Evolutionary conservation across 805 yeast species (phyloP).

Genomic region (Ogataea paradorogensis): DNA sequence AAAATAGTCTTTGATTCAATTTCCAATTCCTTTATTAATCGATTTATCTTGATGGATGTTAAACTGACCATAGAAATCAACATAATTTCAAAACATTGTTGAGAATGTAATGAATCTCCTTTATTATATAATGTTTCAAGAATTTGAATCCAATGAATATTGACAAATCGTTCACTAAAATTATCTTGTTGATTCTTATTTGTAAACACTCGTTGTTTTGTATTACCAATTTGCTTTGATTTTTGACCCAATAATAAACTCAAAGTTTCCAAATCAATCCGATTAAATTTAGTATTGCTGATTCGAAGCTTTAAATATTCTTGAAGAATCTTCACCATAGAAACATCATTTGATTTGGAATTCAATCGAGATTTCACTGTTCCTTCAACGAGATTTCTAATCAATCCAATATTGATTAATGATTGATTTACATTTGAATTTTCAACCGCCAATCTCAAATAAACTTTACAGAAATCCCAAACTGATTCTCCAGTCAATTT

Average conservation of each 20-base stretch:
- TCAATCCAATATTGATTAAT: conserved; percentile 32
- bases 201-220: conserved; percentile 2
- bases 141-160: conserved; percentile 53
- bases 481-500: conserved; percentile 56
- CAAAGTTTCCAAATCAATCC: conserved; percentile 45
- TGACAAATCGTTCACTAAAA: conserved; percentile 40
- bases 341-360: conserved; percentile 49
- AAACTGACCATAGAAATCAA: conserved; percentile 51
- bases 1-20: conserved; percentile 42
- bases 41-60: conserved; percentile 41
- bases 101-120: conserved; percentile 52
- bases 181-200: conserved; percentile 1
- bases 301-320: conserved; percentile 48
- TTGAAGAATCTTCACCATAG: conserved; percentile 46
- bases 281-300: conserved; percentile 43
- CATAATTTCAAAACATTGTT: conserved; percentile 45
- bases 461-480: conserved; percentile 64
- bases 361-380: conserved; percentile 44
- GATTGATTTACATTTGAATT: conserved; percentile 30
- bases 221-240: conserved; percentile 16
- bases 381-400: conserved; percentile 57
- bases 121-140: conserved; percentile 57
- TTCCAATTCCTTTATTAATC: conserved; percentile 42
- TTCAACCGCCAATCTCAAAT: conserved; percentile 37
- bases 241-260: conserved; percentile 44